Evolutionary conservation across 768 basidiomycete genomes (phyloP).

Genomic region (Leccinum fibrillosum): DNA sequence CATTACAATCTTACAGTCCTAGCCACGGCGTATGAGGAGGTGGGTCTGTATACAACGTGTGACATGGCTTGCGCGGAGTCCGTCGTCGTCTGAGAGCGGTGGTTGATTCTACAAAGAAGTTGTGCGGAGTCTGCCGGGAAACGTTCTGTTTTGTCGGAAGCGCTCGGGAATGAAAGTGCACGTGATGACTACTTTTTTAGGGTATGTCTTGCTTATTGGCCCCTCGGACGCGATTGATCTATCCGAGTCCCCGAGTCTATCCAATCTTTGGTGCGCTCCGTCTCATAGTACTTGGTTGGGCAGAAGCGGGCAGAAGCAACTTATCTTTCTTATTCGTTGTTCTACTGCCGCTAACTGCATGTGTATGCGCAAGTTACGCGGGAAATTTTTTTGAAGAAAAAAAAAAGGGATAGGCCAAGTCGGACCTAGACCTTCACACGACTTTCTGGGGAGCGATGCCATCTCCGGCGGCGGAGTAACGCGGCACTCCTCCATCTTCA

Average conservation of each 20-base stretch:
- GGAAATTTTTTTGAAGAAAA: no score
- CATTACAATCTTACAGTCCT: slow-evolving; percentile 35
- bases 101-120: not conserved
- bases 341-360: not conserved
- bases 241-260: no score
- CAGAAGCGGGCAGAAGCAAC: no score
- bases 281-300: no score
- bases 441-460: no score
- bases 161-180: slow-evolving; percentile 15
- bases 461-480: not conserved
- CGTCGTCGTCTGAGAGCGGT: not conserved
- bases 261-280: no score
- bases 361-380: not conserved
- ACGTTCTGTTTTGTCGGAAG: slow-evolving; percentile 4
- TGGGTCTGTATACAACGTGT: slow-evolving; percentile 37
- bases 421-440: no score
- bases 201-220: not conserved
- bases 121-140: not conserved
- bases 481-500: not conserved
- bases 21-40: slow-evolving; percentile 36
- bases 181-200: slow-evolving; percentile 7
- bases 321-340: not conserved
- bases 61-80: slow-evolving; percentile 36
- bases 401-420: no score
- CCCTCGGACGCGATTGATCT: not conserved